phyloP scores from a whole-genome alignment of 2,329 filamentous ascomycete genomes.

The Clonostachys rosea region DNA sequence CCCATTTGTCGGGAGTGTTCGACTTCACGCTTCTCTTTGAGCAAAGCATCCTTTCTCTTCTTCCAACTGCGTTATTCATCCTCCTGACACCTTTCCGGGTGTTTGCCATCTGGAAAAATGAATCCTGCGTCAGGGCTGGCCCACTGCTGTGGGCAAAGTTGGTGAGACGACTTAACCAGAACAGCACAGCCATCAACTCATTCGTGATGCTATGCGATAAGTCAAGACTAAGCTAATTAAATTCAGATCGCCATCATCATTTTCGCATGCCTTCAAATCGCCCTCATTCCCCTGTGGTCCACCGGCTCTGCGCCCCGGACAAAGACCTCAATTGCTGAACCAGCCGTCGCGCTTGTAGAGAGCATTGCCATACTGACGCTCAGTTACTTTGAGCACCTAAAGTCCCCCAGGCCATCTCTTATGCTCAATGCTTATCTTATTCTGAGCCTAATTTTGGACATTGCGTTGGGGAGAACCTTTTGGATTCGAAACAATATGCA shows the following conservation, averaged over 20 bases:
- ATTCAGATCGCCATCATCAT: not conserved
- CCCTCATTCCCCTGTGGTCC: constrained; percentile 2
- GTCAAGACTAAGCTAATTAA: not conserved
- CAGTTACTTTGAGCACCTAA: constrained; percentile 25
- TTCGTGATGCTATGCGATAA: constrained; percentile 10
- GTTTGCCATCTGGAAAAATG: constrained; percentile 4
- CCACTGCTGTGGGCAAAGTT: constrained; percentile 11
- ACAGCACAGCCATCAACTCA: constrained; percentile 8
- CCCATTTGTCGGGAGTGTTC: constrained; percentile 18
- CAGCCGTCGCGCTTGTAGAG: constrained; percentile 16
- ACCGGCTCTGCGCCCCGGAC: constrained; percentile 1
- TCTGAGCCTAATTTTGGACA: constrained; percentile 23
- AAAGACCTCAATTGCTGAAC: constrained; percentile 18
- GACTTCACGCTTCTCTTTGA: constrained; percentile 44
- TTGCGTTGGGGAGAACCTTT: constrained; percentile 21
- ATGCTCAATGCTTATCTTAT: constrained; percentile 23
- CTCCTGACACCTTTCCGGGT: constrained; percentile 15
- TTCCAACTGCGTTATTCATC: constrained; percentile 16
- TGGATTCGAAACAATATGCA: constrained; percentile 18
- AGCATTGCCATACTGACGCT: constrained; percentile 14
- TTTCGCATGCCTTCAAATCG: not conserved
- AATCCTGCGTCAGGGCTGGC: not conserved
- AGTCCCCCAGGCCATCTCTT: constrained; percentile 21
- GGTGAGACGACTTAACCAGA: constrained; percentile 4
- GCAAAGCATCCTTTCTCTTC: constrained; percentile 21